Conservation (phyloP, 495 filamentous ascomycete genomes). For the Lichina pygmaea region DNA sequence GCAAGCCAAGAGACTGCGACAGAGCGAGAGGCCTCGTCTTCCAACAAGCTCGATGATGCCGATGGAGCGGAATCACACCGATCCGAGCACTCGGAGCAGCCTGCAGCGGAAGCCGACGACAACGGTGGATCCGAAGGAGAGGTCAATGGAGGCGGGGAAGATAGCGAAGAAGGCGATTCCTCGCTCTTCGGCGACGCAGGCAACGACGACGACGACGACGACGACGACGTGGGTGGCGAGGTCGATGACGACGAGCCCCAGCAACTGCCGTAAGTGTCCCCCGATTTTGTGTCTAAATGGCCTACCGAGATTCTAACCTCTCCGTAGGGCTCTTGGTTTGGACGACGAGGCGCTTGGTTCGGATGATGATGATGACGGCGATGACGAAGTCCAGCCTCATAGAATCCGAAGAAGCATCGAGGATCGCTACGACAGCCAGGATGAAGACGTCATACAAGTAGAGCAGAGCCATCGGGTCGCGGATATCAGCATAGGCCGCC, state of each 20-base stretch:
- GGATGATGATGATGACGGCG: constrained; percentile 15
- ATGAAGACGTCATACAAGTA: constrained; percentile 19
- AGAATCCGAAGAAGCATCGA: constrained; percentile 9
- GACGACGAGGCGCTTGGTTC: constrained; percentile 59
- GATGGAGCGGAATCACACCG: too few relatives aligned
- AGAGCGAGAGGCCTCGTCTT: too few relatives aligned
- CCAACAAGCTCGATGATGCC: too few relatives aligned
- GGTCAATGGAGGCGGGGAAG: constrained; percentile 4
- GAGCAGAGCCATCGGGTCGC: constrained; percentile 23
- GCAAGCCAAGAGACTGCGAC: too few relatives aligned
- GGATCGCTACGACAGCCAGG: constrained; percentile 12
- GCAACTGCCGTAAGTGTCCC: not conserved
- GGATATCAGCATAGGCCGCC: constrained; percentile 31
- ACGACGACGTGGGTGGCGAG: constrained; percentile 8
- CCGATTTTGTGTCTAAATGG: not conserved
- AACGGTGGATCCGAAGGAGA: not conserved
- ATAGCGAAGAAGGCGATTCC: constrained; percentile 6
- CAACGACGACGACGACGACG: constrained; percentile 9
- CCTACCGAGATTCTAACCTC: not conserved
- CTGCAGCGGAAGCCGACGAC: not conserved
- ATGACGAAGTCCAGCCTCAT: constrained; percentile 33
- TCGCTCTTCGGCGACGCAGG: constrained; percentile 4
- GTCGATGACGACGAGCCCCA: not conserved
- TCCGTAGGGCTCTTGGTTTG: constrained; percentile 20
- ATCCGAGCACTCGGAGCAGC: too few relatives aligned